Evolutionary conservation across 495 filamentous ascomycete species (phyloP).

Genomic region (Astrocystis sublimbata): DNA sequence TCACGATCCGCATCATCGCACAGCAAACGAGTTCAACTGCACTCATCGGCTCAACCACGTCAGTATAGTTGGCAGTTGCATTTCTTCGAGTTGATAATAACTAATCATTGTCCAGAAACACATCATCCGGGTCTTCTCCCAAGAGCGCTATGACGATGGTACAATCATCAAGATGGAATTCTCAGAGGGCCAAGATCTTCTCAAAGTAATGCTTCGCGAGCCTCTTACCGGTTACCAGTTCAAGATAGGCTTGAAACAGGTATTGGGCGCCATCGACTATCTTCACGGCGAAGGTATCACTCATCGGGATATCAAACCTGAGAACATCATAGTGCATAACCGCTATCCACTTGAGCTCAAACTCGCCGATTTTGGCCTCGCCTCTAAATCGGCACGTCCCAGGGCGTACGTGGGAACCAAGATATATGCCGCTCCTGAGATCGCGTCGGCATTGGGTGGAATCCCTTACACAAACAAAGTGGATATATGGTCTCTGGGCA

Average conservation of each 20-base stretch:
- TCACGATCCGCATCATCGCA: background rate
- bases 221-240: background rate
- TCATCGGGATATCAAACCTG: background rate
- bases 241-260: background rate
- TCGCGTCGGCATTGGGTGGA: rapidly evolving
- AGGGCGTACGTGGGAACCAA: background rate
- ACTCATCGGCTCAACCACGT: background rate
- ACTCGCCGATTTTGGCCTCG: background rate
- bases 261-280: background rate
- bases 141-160: too few relatives aligned
- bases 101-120: background rate
- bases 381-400: background rate
- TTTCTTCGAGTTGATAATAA: background rate
- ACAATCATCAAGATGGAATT: background rate
- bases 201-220: background rate
- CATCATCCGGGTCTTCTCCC: background rate
- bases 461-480: background rate
- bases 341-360: background rate
- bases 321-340: background rate
- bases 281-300: background rate
- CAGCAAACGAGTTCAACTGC: background rate
- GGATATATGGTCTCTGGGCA: background rate
- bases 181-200: background rate
- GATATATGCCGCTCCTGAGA: background rate
- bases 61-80: background rate